A percentile compares a stretch with the other conserved stretches of the same genome.
These are phyloP conservation scores for Bipolaris zeicola DNA, from an alignment of 2,329 filamentous ascomycete species.

Conservation along the genomic window DNA sequence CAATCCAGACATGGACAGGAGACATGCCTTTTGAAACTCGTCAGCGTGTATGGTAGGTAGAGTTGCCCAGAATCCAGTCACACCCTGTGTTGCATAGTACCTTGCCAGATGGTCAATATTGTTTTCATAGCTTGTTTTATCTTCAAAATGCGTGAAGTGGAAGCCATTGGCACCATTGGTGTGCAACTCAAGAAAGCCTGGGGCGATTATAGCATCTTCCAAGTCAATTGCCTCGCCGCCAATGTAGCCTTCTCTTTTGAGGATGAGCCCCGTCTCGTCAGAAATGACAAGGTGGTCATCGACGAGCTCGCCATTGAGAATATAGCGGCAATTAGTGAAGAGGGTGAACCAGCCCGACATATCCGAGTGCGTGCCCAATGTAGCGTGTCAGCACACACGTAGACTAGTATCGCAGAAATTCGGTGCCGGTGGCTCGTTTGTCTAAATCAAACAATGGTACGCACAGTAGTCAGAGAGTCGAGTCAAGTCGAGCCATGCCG, in stretches of 20 bases:
- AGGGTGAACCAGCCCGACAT: conserved; percentile 54
- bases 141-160: conserved; percentile 59
- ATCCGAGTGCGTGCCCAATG: conserved; percentile 7
- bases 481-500: conserved; percentile 11
- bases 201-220: conserved; percentile 57
- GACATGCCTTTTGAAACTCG: conserved; percentile 52
- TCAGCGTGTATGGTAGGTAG: conserved; percentile 57
- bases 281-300: conserved; percentile 54
- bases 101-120: conserved; percentile 55
- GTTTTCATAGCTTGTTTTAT: conserved; percentile 49
- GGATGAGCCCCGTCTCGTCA: conserved; percentile 52
- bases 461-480: neutral
- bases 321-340: conserved; percentile 55
- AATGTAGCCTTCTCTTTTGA: conserved; percentile 52
- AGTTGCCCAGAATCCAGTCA: conserved; percentile 61
- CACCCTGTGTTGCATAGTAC: conserved; percentile 58
- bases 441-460: neutral
- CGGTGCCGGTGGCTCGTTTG: conserved; percentile 10
- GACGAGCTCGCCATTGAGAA: conserved; percentile 51
- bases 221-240: conserved; percentile 56
- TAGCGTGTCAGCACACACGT: neutral
- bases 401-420: conserved; percentile 4
- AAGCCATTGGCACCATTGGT: conserved; percentile 61
- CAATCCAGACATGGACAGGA: neutral
- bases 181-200: conserved; percentile 62